Evolutionary conservation across 1,284 basidiomycete genomes (phyloP), one percentile per base, ranked within the genome.

Genomic region (Clitocybe nebularis): DNA sequence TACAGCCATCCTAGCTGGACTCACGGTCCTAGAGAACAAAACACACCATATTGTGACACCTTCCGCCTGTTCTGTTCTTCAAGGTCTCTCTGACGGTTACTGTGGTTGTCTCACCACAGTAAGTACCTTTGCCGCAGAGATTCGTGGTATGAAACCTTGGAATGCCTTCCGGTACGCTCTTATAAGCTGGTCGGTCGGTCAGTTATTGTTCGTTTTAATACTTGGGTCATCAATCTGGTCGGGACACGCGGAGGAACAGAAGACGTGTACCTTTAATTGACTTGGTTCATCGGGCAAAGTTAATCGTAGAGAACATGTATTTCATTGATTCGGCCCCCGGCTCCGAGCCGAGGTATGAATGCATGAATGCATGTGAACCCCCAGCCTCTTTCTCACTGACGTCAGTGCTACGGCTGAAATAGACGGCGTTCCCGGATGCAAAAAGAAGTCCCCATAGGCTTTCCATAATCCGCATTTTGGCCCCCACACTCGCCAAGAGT

Each of bases 31-130:
- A 28, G 86, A 92, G 58, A 77, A 79, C 44, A 62, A 74, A 2
- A 55, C 60, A 0, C 52, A 57, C 8, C 48, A 55, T 16, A 69
- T 74, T 1, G 64, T 72, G 13, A 75, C 74, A 2, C 57, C 62
- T 24, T 66, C 70, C 46, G 70, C 76, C 30, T 96, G 93, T 57
- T 74, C 78, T 26, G 69, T 89, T 13, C 62, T 95, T 35, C 82
- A 88, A 58, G 92, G 89, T 0, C 66, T 99, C 20, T 72, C 76
- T 23, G 89, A 97, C 57, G 96, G 96, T 2, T 97, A 93, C 58
- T 98, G 94, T 59, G 96, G 94, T 5, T 93, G 92, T 64, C 69
- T 99, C 50, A 94, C 87, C 3, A 99, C 96, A 0, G 77, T 99
- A 48, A 93, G 89, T 64, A 99, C 94, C 8, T 95, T 98, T 59